Conservation (phyloP, 2,329 filamentous ascomycete genomes). For the Trichoderma brevicompactum region DNA sequence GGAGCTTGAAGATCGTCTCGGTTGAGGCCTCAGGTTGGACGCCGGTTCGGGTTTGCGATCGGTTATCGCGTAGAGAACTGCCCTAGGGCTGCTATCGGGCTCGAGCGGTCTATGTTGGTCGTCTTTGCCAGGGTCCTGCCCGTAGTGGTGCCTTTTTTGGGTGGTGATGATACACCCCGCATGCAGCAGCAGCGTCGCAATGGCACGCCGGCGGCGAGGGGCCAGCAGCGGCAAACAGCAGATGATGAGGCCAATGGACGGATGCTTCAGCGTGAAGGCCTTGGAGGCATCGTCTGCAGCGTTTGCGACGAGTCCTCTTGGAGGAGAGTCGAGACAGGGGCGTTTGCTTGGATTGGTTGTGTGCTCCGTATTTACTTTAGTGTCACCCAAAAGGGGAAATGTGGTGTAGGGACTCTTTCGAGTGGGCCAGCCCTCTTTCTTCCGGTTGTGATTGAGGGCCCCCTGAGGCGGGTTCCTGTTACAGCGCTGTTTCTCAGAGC, state of each 20-base stretch:
- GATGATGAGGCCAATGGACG: constrained; percentile 27
- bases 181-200: constrained; percentile 26
- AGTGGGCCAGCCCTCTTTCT: background rate
- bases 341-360: background rate
- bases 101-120: constrained; percentile 27
- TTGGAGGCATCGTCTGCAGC: constrained; percentile 49
- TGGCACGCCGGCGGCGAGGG: constrained; percentile 11
- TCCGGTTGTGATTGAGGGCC: constrained; percentile 1
- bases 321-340: constrained; percentile 24
- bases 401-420: constrained; percentile 23
- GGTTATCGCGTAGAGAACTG: constrained; percentile 7
- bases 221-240: constrained; percentile 25
- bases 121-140: constrained; percentile 17
- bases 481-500: constrained; percentile 2
- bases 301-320: constrained; percentile 28
- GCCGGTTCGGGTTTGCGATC: background rate
- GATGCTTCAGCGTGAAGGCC: constrained; percentile 27
- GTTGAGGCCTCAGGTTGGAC: background rate
- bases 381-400: constrained; percentile 29
- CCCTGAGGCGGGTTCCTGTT: constrained; percentile 7
- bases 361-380: constrained; percentile 18
- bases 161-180: constrained; percentile 11
- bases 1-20: background rate
- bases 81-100: constrained; percentile 26
- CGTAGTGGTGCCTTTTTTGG: background rate